Percentiles rank a stretch among this genome's conserved stretches.
These are phyloP conservation scores for Tricholoma furcatifolium DNA, from an alignment of 768 basidiomycete genomes.

Conservation along the genomic window DNA sequence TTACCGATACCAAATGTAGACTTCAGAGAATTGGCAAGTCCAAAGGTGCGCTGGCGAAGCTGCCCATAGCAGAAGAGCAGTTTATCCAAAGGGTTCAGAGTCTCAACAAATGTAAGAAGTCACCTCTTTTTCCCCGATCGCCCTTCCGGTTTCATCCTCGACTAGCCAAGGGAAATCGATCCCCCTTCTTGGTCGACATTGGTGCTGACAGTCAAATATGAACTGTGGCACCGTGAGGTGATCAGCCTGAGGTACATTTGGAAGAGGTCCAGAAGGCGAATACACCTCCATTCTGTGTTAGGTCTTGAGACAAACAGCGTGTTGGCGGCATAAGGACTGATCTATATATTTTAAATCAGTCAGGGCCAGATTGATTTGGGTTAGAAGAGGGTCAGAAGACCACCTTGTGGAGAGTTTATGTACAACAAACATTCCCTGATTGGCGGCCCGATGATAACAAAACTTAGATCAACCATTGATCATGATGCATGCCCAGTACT, in stretches of 20 bases:
- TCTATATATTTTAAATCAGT: too few species aligned
- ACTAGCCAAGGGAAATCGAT: slow-evolving; percentile 42
- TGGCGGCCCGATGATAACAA: too few species aligned
- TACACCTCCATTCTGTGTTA: slow-evolving; percentile 25
- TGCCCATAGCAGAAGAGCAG: slow-evolving; percentile 14
- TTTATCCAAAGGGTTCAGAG: neutral
- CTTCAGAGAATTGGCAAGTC: slow-evolving; percentile 46
- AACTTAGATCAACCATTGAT: too few species aligned
- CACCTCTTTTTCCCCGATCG: slow-evolving; percentile 40
- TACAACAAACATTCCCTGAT: too few species aligned
- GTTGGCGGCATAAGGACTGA: too few species aligned
- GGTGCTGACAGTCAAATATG: slow-evolving; percentile 44
- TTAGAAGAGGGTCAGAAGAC: too few species aligned
- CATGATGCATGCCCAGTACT: too few species aligned
- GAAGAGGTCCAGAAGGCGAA: slow-evolving; percentile 28
- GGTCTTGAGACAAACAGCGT: neutral
- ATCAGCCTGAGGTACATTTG: slow-evolving; percentile 49
- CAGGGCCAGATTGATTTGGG: too few species aligned
- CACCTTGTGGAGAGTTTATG: too few species aligned
- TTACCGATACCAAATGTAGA: slow-evolving; percentile 42
- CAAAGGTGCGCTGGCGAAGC: slow-evolving; percentile 46
- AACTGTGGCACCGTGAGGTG: slow-evolving; percentile 53
- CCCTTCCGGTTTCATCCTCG: slow-evolving; percentile 46
- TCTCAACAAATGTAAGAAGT: slow-evolving; percentile 1
- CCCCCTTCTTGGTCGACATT: slow-evolving; percentile 36